Evolutionary conservation across 2,329 filamentous ascomycete species (phyloP), one percentile per base, ranked within the genome.

Genomic region (Cladophialophora psammophila): DNA sequence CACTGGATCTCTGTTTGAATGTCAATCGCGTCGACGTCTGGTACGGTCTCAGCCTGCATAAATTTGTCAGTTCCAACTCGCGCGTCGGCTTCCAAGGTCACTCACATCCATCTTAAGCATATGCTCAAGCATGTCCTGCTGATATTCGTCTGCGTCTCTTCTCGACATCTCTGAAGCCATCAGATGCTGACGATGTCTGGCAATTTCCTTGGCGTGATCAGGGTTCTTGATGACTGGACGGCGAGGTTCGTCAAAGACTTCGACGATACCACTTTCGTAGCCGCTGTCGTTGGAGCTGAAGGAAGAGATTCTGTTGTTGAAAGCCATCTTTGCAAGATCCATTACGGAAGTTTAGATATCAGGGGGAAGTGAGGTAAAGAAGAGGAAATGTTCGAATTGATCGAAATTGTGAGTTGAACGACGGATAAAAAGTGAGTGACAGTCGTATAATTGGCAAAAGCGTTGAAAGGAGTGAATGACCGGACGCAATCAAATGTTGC

Each of bases 1-100:
- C 95, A 99, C 78, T 98, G 93, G 71, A 99, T 98, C 85, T 99
- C 95, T 72, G 94, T 93, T 81, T 99, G 95, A 80, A 98, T 97
- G 79, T 99, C 95, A 79, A 99, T 99, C 40, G 96, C 93, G 79
- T 94, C 94, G 78, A 96, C 94, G 80, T 99, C 95, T 62, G 95
- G 92, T 72, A 98, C 85, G 34, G 95, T 98, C 81, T 96, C 91
- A 75, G 90, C 87, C 88, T 90, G 72, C 63, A 61, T 15, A 56
- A 38, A 31, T 31, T 34, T n/a, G 31, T 64, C 40, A 64, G 62
- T 56, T 53, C 32, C 34, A 26, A 61, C 10, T 31, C n/a, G 8
- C 61, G 20, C 1, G 79, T 76, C 67, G 71, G 64, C 45, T 57
- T 31, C 62, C 55, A 64, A 42, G 40, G 38, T 36, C 32, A 80